Evolutionary conservation across 495 filamentous ascomycete genomes (phyloP), one percentile per base, ranked within the genome.

Genomic region (Aspergillus incahuasiensis): DNA sequence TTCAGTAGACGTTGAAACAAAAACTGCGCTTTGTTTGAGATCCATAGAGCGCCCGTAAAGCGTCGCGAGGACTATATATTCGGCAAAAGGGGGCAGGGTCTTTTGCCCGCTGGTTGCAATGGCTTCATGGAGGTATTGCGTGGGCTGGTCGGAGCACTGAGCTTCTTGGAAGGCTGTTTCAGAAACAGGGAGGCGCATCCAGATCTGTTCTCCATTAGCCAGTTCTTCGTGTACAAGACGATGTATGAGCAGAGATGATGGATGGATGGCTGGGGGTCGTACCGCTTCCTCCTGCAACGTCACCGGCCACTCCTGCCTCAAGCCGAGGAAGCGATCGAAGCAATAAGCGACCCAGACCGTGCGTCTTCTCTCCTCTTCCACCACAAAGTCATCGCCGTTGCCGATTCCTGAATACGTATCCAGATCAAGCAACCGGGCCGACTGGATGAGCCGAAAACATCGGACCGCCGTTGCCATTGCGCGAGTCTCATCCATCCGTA

Each of bases 271-370:
- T 25, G 15, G 24, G 30, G 1, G 0, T 18, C 0, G 21, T 18
- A 51, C 48, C 12, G 30, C 48, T 12, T 51, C 48, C 13, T 51
- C 48, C 13, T 51, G 32, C 1, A 51, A 24, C 0, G 48, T 51
- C 19, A 51, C 8, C 34, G 34, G 32, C 48, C 48, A 40, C 18
- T 51, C 32, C 7, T 40, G 18, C 32, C 48, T 34, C 3, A 18
- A 39, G 4, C 20, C 25, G 15, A 51, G 20, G 9, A 51, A 22
- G 13, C 48, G 48, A 41, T 51, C 48, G 11, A 51, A 24, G 34
- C 48, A 51, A 24, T 51, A 51, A 1, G 48, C 48, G 0, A 51
- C 16, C 48, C 48, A 51, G 24, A 51, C 40, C 13, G 48, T 51
- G 5, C 48, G 11, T 13, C 48, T 40, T n/a, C 6, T 39, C 34